These are phyloP conservation scores for Ceratobasidium sp. DNA, from an alignment of 1,284 basidiomycete species.

Conservation along the genomic window DNA sequence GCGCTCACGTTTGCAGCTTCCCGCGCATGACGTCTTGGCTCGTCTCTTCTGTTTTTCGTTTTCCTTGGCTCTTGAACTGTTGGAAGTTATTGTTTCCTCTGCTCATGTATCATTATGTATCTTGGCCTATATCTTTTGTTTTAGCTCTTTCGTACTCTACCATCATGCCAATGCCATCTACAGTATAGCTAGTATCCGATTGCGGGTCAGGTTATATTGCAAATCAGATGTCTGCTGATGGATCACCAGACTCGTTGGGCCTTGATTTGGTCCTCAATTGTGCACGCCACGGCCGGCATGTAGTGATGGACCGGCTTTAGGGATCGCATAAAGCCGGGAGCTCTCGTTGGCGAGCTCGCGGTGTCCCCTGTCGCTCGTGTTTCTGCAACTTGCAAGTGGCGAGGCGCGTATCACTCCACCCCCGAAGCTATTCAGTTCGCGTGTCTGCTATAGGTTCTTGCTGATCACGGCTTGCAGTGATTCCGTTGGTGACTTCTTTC, in stretches of 20 bases:
- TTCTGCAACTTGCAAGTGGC: neutral
- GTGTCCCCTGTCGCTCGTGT: neutral
- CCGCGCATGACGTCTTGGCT: slow-evolving; percentile 15
- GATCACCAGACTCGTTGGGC: neutral
- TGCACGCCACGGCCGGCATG: slow-evolving; percentile 3
- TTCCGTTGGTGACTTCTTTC: slow-evolving; percentile 29
- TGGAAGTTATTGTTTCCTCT: slow-evolving; percentile 16
- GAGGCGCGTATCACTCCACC: slow-evolving; percentile 19
- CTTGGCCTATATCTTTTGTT: neutral
- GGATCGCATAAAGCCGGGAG: neutral
- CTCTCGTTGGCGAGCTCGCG: too few relatives aligned
- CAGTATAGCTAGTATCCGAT: too few relatives aligned
- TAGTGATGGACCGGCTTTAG: neutral
- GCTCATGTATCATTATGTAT: slow-evolving; percentile 36
- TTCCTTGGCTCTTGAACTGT: slow-evolving; percentile 2
- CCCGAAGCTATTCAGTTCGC: slow-evolving; percentile 30
- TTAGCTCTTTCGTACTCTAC: slow-evolving; percentile 4
- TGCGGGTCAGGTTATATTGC: too few relatives aligned
- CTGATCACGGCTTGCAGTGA: slow-evolving; percentile 26
- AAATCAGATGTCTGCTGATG: neutral
- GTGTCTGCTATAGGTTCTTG: slow-evolving; percentile 18
- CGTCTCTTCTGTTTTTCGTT: slow-evolving; percentile 3
- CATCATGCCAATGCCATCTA: neutral
- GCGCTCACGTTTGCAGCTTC: slow-evolving; percentile 24
- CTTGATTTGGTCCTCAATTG: slow-evolving; percentile 12